Base-by-base conservation (phyloP, 495 filamentous ascomycete species). In the Penicillium salamii region DNA sequence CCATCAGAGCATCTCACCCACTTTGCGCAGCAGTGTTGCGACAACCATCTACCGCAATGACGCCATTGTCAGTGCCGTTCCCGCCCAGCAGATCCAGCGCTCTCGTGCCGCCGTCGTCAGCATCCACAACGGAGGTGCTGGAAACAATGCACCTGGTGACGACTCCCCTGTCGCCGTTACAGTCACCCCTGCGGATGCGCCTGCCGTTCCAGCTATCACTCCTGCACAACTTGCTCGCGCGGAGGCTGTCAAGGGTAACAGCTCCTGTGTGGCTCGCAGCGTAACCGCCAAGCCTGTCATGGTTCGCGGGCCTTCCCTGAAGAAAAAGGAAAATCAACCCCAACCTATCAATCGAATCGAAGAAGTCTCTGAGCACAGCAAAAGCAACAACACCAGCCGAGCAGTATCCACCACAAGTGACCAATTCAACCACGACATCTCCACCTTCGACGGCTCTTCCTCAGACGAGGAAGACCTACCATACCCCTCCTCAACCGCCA, bases 11-110 rank as follows among this genome's bases (percentile, higher is more conserved):
- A 75, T 85, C 50, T 71, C 79, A 1, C 76, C 79, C 26, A 85
- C 77, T 50, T 57, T 85, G 32, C 83, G 90, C 41, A 87, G 80
- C 57, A 90, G 86, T 65, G 86, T 98, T 50, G 91, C 90, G 0
- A 95, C 91, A 12, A 96, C 91, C 3, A 88, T 95, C 24, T 97
- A 96, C 65, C 83, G 90, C 53, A 88, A 89, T 71, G 87, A 91
- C 55, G 90, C 89, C 29, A 80, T 95, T 41, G 81, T 96, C 36
- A 84, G 82, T 41, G 84, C 88, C 3, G 69, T 89, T 23, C 90
- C 91, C 0, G 90, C 91, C 0, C 89, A 91, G 55, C 91, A 90
- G 37, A 87, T 86, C 46, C 84, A 87, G 53, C 83, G 90, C 52
- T 85, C 87, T 40, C 92, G 90, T 61, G 91, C 95, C 13, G 88